Evolutionary conservation across 768 basidiomycete species (phyloP).

Genomic region (Cystobasidium tubakii): DNA sequence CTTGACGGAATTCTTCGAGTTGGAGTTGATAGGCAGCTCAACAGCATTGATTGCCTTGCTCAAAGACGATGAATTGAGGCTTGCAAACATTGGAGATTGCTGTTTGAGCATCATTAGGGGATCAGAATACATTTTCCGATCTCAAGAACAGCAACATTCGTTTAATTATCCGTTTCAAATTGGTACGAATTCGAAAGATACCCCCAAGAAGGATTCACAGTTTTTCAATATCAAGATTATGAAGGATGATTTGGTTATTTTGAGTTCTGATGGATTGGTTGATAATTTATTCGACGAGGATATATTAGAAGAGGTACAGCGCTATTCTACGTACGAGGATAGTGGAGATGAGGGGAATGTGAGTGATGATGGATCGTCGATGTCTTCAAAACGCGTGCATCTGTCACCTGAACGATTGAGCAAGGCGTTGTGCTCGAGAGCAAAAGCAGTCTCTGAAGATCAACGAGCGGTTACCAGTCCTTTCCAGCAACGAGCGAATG

Average conservation of each 20-base stretch:
- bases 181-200: constrained; percentile 60
- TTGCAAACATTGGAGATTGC: constrained; percentile 82
- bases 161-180: constrained; percentile 66
- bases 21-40: constrained; percentile 54
- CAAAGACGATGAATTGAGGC: constrained; percentile 60
- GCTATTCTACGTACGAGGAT: constrained; percentile 28
- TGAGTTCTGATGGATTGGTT: constrained; percentile 72
- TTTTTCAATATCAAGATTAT: constrained; percentile 54
- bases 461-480: constrained; percentile 44
- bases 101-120: constrained; percentile 68
- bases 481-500: constrained; percentile 46
- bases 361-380: neutral
- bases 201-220: constrained; percentile 62
- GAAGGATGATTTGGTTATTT: constrained; percentile 61
- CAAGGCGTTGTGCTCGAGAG: constrained; percentile 74
- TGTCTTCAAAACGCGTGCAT: too few species aligned
- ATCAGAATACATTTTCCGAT: constrained; percentile 72
- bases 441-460: constrained; percentile 62
- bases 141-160: constrained; percentile 88
- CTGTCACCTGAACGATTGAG: constrained; percentile 41
- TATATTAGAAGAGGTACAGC: constrained; percentile 63
- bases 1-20: constrained; percentile 42
- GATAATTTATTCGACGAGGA: constrained; percentile 88
- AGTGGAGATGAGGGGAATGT: constrained; percentile 6
- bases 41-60: constrained; percentile 53